Base-by-base conservation (phyloP, 2,329 filamentous ascomycete species). In the Raffaelea arxii region DNA sequence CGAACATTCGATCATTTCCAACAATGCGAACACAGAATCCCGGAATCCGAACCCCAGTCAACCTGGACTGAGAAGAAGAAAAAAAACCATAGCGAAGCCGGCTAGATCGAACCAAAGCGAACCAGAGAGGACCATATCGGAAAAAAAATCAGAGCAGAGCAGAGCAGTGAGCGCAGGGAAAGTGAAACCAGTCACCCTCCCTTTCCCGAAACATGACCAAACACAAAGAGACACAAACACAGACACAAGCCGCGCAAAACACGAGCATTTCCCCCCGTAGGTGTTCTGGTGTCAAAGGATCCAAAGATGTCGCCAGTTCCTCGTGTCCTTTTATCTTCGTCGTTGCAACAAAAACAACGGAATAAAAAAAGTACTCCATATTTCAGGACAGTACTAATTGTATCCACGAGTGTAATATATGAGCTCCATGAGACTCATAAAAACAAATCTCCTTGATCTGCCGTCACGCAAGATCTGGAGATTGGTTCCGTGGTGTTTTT, bases 111-210 rank as follows among this genome's bases (percentile, higher is more conserved):
- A n/a, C n/a, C n/a, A n/a, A n/a, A n/a, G n/a, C n/a, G n/a, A n/a
- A n/a, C n/a, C n/a, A n/a, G n/a, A n/a, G n/a, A n/a, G n/a, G n/a
- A n/a, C n/a, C n/a, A n/a, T n/a, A n/a, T n/a, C n/a, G n/a, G n/a
- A n/a, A n/a, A n/a, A 45, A 32, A 43, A 12, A 46, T 24, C 43
- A 38, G 55, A 64, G 62, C 62, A 62, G 55, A 63, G 63, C 63
- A 62, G 52, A 62, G 63, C 51, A 53, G 59, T 59, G 60, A 64
- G 61, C 59, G 48, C 47, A 50, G 41, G n/a, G 25, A 4, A 9
- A 19, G 3, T 11, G 32, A 32, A 41, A 21, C 41, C 42, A 23
- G 11, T 16, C 36, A 41, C 25, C 11, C 11, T 19, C 30, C 16
- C 38, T 25, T 32, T 32, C 27, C 40, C 27, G 7, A 6, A 12